Conservation (phyloP, 345 rosid genomes). For the Laguncularia racemosa region DNA sequence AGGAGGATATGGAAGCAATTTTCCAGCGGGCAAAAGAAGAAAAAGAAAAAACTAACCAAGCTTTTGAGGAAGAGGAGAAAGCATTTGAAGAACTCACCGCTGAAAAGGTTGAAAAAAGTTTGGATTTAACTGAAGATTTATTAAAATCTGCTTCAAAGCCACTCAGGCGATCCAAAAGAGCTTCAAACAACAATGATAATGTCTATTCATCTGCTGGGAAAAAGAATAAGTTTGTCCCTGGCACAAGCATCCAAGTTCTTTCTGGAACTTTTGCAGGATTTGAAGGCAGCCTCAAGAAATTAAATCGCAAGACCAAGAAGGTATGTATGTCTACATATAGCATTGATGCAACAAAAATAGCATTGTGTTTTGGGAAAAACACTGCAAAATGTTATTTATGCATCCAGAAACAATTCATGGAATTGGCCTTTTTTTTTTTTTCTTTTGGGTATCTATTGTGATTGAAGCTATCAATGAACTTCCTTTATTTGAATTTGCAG, state of each 20-base stretch:
- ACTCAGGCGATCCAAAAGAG: constrained; percentile 24
- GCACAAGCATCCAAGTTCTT: constrained; percentile 62
- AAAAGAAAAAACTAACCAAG: constrained; percentile 61
- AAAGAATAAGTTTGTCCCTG: constrained; percentile 35
- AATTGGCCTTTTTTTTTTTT: background rate
- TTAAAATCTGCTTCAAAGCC: constrained; percentile 29
- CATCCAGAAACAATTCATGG: background rate
- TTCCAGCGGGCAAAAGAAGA: constrained; percentile 68
- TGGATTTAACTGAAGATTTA: constrained; percentile 17
- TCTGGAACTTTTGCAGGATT: constrained; percentile 79
- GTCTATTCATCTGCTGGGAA: constrained; percentile 16
- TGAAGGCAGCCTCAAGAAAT: constrained; percentile 62
- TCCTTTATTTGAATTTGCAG: constrained; percentile 34
- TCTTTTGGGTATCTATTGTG: background rate
- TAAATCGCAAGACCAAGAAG: constrained; percentile 67
- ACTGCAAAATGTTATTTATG: background rate
- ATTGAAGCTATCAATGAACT: background rate
- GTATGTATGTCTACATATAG: constrained; percentile 19
- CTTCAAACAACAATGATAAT: constrained; percentile 14
- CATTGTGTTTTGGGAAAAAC: background rate
- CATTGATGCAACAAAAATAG: background rate
- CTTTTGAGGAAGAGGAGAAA: constrained; percentile 44
- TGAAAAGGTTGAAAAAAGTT: constrained; percentile 21
- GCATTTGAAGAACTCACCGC: constrained; percentile 16
- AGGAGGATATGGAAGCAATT: constrained; percentile 58